Evolutionary conservation across 805 yeast species (phyloP).

Genomic region (Cyberlindnera maritima): DNA sequence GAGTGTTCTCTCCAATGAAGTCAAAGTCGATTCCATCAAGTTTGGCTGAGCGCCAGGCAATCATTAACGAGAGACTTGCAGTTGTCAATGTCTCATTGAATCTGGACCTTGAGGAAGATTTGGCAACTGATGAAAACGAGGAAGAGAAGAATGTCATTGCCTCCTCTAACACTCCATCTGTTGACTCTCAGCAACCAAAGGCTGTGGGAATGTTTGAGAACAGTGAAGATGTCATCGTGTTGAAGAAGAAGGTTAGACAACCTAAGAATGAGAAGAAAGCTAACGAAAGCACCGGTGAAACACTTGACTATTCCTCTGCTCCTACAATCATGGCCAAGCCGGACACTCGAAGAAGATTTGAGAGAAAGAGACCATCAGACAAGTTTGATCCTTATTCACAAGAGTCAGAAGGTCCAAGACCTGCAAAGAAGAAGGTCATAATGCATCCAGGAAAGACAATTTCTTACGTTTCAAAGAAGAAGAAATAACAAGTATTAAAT

Average conservation of each 20-base stretch:
- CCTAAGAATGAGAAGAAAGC: slow-evolving; percentile 3
- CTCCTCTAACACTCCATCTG: neutral
- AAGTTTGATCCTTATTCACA: slow-evolving; percentile 60
- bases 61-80: neutral
- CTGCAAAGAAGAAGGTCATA: slow-evolving; percentile 41
- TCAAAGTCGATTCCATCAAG: slow-evolving; percentile 6
- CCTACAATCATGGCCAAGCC: slow-evolving; percentile 36
- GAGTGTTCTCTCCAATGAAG: neutral
- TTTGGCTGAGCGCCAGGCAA: neutral
- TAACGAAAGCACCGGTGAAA: slow-evolving; percentile 18
- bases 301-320: slow-evolving; percentile 44
- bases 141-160: neutral
- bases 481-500: slow-evolving; percentile 2
- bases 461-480: slow-evolving; percentile 22
- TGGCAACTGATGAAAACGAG: neutral
- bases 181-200: neutral
- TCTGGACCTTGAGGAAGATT: neutral
- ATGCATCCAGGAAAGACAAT: slow-evolving; percentile 22
- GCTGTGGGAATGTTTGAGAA: slow-evolving; percentile 18
- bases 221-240: slow-evolving; percentile 23
- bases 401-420: slow-evolving; percentile 48
- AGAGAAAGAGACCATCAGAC: slow-evolving; percentile 34
- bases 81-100: slow-evolving; percentile 2
- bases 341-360: slow-evolving; percentile 17
- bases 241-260: slow-evolving; percentile 16